phyloP scores from a whole-genome alignment of 2,329 filamentous ascomycete species.

The Raffaelea ambrosiae region DNA sequence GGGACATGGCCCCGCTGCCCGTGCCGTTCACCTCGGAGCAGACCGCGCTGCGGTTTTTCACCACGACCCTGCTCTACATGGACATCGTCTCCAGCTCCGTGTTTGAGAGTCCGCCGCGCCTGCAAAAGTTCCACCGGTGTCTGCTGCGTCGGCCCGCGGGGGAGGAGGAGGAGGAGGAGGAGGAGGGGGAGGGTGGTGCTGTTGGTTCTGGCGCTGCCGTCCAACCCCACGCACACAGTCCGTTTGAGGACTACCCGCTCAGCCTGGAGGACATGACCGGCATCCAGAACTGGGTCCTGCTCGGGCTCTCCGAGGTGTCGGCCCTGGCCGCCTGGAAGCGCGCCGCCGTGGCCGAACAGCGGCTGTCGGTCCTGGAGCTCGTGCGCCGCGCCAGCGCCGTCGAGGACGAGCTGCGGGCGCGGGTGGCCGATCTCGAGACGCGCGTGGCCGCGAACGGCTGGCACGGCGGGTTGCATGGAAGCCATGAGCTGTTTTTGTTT shows the following conservation, averaged over 20 bases:
- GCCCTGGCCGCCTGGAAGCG: slow-evolving; percentile 48
- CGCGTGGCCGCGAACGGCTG: not conserved
- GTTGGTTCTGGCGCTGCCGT: too few species aligned
- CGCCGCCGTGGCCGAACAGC: slow-evolving; percentile 30
- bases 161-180: too few species aligned
- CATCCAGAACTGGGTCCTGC: slow-evolving; percentile 47
- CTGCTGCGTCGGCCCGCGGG: slow-evolving; percentile 18
- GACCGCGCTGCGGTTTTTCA: slow-evolving; percentile 23
- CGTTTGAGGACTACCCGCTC: slow-evolving; percentile 18
- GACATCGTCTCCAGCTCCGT: slow-evolving; percentile 27
- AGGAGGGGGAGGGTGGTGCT: not conserved
- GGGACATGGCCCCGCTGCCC: slow-evolving; percentile 7
- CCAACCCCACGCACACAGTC: too few species aligned
- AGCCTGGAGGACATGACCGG: slow-evolving; percentile 44
- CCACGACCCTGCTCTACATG: slow-evolving; percentile 24
- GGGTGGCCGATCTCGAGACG: slow-evolving; percentile 19
- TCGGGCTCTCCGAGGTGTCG: slow-evolving; percentile 45
- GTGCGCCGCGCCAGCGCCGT: slow-evolving; percentile 34
- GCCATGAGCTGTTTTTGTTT: too few species aligned
- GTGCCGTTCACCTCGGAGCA: slow-evolving; percentile 23
- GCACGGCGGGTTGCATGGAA: not conserved
- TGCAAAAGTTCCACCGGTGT: slow-evolving; percentile 21
- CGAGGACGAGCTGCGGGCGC: slow-evolving; percentile 25
- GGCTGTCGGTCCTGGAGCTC: slow-evolving; percentile 36
- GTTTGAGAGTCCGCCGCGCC: slow-evolving; percentile 22